Evolutionary conservation across 306 rosid genomes (phyloP), one percentile per base, ranked within the genome.

Genomic region (Begonia masoniana): DNA sequence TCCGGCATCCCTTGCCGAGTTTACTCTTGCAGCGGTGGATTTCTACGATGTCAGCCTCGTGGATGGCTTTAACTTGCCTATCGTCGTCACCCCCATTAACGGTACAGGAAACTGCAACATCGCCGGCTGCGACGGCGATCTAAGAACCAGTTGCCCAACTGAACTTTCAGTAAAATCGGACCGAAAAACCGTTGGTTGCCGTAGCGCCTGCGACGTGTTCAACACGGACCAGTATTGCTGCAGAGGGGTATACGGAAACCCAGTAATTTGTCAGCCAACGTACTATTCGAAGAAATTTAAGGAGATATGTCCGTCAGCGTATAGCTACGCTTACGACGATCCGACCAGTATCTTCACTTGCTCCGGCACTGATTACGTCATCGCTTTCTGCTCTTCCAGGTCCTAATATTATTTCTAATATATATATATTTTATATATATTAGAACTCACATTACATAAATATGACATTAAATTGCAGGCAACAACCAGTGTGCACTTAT

Each of bases 321-420:
- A 85, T 54, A 91, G 95, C 53, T 91, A 91, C 41, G 97, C 97
- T 0, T 91, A 91, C 12, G 97, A 85, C 73, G 97, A 83, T 62
- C 97, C 88, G 0, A 56, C 82, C 5, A 83, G 94, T 21, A 80
- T 85, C 15, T 85, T 81, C 67, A 76, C 95, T 2, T 91, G 97
- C 68, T 12, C 85, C 0, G 85, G 82, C 9, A 64, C 94, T 0
- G 95, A 91, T 52, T 91, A 91, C 53, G 70, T 71, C 7, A 0
- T 91, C 4, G 61, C 82, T 51, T 91, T 91, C 74, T 91, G 95
- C 81, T 69, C 95, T 8, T 39, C 65, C 71, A 80, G 97, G 97
- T 88, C 53, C 13, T 36, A 42, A 5, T 1, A 5, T 57, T 21
- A 8, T 15, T 6, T 21, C 24, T 17, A 17, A 17, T 17, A 17